These are phyloP conservation scores for Malassezia psittaci DNA, from an alignment of 1,284 basidiomycete genomes.

Conservation along the genomic window DNA sequence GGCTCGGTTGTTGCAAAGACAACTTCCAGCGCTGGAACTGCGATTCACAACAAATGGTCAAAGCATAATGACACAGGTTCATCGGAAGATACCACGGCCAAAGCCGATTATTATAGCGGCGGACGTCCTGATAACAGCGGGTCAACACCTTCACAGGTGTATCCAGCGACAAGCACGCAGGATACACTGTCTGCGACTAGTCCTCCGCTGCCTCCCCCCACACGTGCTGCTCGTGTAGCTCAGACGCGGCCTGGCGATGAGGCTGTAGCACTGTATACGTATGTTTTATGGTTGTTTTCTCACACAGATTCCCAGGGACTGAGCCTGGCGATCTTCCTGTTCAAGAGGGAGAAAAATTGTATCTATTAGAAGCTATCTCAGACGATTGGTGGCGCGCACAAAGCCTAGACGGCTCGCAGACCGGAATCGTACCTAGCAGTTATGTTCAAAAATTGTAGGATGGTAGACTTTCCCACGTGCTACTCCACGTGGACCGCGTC, in stretches of 20 bases:
- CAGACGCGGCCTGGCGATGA: neutral
- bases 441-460: constrained; percentile 21
- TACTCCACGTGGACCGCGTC: constrained; percentile 2
- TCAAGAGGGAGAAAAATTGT: constrained; percentile 23
- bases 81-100: too few species aligned
- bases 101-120: constrained; percentile 3
- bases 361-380: constrained; percentile 26
- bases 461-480: neutral
- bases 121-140: too few species aligned
- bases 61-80: neutral
- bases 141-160: neutral
- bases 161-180: neutral
- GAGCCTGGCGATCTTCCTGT: constrained; percentile 31
- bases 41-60: neutral
- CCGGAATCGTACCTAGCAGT: constrained; percentile 30
- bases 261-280: constrained; percentile 16
- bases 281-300: neutral
- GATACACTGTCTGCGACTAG: neutral
- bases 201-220: neutral
- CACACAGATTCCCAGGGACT: constrained; percentile 14
- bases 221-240: neutral
- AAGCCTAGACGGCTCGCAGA: constrained; percentile 12
- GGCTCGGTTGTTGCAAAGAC: neutral
- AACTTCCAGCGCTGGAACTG: neutral
- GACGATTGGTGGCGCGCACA: constrained; percentile 37